Conservation (phyloP, 495 filamentous ascomycete genomes). For the Penicillium pancosmium region DNA sequence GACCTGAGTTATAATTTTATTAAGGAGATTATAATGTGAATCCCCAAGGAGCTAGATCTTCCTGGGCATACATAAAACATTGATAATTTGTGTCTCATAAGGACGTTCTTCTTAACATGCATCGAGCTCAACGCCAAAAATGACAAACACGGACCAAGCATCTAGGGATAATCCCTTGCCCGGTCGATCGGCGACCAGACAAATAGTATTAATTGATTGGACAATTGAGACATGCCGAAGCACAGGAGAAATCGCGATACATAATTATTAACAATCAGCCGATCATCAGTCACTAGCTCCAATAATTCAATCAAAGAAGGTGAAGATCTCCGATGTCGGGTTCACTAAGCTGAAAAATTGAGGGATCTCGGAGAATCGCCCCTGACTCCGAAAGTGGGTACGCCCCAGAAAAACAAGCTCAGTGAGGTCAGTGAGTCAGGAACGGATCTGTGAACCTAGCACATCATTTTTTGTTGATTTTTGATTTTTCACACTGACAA, state of each 20-base stretch:
- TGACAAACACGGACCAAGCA: no score
- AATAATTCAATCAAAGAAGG: not conserved
- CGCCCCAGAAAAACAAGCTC: not conserved
- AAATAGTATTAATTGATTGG: no score
- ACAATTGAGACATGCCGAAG: no score
- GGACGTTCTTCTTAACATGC: no score
- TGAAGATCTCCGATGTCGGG: slow-evolving; percentile 4
- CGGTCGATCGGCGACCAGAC: no score
- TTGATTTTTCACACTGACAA: not conserved
- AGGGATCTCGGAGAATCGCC: not conserved
- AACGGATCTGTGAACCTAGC: not conserved
- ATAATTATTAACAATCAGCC: not conserved
- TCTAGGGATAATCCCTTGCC: no score
- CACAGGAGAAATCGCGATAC: not conserved
- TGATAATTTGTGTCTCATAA: no score
- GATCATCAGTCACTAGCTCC: not conserved
- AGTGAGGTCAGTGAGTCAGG: not conserved
- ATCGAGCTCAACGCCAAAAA: no score
- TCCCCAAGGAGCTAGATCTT: no score
- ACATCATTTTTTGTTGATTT: not conserved
- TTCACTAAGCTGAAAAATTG: not conserved
- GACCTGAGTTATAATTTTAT: no score
- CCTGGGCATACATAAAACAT: no score
- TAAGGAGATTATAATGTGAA: no score
- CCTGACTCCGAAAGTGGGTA: slow-evolving; percentile 1